phyloP scores from a whole-genome alignment of 1,284 basidiomycete genomes.

The Microbotryomycetes sp. region DNA sequence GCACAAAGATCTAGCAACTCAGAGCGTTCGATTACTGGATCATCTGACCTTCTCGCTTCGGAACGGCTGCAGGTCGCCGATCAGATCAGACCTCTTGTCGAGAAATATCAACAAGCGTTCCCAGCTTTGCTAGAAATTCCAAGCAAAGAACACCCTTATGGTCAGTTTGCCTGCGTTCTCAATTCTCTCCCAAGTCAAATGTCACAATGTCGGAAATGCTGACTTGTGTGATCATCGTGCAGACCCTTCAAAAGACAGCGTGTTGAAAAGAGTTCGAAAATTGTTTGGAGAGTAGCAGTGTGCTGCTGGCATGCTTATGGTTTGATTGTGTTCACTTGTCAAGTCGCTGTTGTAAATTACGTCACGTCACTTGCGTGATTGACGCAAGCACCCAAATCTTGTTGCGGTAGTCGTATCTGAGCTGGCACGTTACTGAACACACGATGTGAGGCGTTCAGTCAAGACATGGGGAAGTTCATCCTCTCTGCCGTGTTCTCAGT shows the following conservation, averaged over 20 bases:
- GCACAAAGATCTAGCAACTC: no score
- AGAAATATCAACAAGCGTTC: conserved; percentile 92
- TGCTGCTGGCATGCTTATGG: no score
- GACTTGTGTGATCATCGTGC: conserved; percentile 41
- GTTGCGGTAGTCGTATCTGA: no score
- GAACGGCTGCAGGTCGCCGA: conserved; percentile 73
- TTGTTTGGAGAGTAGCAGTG: conserved; percentile 83
- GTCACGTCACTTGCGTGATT: no score
- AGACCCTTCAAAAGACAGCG: conserved; percentile 96
- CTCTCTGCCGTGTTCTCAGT: no score
- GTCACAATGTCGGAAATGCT: not conserved
- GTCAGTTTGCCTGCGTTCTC: conserved; percentile 46
- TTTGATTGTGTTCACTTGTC: no score
- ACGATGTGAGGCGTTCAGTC: no score
- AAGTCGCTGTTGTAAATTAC: no score
- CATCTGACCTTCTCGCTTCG: not conserved
- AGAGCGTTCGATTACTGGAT: not conserved
- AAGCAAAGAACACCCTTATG: conserved; percentile 61
- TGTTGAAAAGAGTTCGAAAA: conserved; percentile 96
- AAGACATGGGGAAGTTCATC: no score
- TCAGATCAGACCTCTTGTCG: conserved; percentile 90
- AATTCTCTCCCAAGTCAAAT: not conserved
- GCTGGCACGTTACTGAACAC: no score
- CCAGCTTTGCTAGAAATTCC: conserved; percentile 96
- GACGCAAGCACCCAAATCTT: no score